Evolutionary conservation across 1,139 yeast genomes (phyloP), one percentile per base, ranked within the genome.

Genomic region (Saccharomyces hybrid): DNA sequence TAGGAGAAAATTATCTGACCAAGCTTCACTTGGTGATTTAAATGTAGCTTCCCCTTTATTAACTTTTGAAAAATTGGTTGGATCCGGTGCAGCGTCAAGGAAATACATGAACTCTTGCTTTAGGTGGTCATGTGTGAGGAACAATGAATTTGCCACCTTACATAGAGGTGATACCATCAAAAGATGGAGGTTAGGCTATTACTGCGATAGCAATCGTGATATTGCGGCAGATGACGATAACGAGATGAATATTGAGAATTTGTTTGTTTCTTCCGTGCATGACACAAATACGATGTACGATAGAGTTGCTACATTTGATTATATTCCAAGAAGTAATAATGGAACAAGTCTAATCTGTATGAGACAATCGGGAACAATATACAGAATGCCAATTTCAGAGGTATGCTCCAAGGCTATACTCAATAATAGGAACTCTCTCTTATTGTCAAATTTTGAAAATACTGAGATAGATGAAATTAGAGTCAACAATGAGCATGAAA

Each of bases 361-460:
- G 86, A 75, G 96, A 59, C 95, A 88, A 64, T 85, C 95, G 1
- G 96, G 96, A 1, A 85, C 88, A 50, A 85, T 89, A 0, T 90
- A 87, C 69, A 75, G 88, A 57, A 88, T 88, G 93, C 80, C 85
- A 0, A 87, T 84, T 0, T 73, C 76, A 1, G 95, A 88, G 66
- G 81, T 86, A 52, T 83, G 85, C 38, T 83, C 83, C 49, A 76
- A 83, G 5, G 69, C 85, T 20, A 76, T 73, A 23, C 87, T 90
- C 68, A 88, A 84, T 61, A 82, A 93, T 0, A 79, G 75, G 60
- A 89, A 89, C 65, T 89, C 87, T 52, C 73, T 89, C 49, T 76
- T 86, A 0, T 73, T 85, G 46, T 77, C 84, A 2, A 91, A 93
- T 6, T 81, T 87, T 1, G 82, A 29, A 73, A 78, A 56, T 5